Conservation (phyloP, 2,329 filamentous ascomycete genomes). For the Cordyceps farinosa region DNA sequence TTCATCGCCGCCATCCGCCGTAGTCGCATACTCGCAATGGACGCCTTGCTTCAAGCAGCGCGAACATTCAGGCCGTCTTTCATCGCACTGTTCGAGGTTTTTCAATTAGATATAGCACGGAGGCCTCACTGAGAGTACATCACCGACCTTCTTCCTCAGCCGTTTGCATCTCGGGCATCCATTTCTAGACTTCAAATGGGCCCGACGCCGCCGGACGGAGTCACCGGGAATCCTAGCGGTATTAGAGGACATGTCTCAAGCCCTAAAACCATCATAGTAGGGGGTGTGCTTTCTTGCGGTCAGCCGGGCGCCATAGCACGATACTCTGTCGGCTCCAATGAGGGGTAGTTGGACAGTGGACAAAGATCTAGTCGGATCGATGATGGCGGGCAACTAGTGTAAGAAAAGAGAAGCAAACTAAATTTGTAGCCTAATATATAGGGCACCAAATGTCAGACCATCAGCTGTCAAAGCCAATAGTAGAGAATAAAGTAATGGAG, state of each 20-base stretch:
- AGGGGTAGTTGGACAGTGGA: not conserved
- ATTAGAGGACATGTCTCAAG: conserved; percentile 1
- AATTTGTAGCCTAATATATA: conserved; percentile 1
- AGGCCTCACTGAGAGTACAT: not conserved
- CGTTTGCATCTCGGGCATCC: conserved; percentile 12
- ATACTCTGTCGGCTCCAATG: not conserved
- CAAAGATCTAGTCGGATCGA: not conserved
- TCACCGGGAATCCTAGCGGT: not conserved
- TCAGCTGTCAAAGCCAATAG: not conserved
- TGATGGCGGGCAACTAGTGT: not conserved
- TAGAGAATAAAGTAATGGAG: not conserved
- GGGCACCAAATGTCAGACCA: not conserved
- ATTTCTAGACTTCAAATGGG: conserved; percentile 13
- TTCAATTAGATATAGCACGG: not conserved
- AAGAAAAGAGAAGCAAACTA: not conserved
- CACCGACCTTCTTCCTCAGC: conserved; percentile 11
- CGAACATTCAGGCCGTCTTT: conserved; percentile 31
- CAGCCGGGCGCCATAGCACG: not conserved
- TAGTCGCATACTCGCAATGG: conserved; percentile 28
- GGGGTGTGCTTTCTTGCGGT: not conserved
- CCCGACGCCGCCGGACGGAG: conserved; percentile 11
- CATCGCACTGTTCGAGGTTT: conserved; percentile 31
- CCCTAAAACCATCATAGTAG: not conserved
- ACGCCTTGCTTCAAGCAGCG: conserved; percentile 31
- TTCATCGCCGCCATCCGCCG: conserved; percentile 5